These are phyloP conservation scores for Podosphaera aphanis DNA, from an alignment of 2,329 filamentous ascomycete genomes.

Conservation along the genomic window DNA sequence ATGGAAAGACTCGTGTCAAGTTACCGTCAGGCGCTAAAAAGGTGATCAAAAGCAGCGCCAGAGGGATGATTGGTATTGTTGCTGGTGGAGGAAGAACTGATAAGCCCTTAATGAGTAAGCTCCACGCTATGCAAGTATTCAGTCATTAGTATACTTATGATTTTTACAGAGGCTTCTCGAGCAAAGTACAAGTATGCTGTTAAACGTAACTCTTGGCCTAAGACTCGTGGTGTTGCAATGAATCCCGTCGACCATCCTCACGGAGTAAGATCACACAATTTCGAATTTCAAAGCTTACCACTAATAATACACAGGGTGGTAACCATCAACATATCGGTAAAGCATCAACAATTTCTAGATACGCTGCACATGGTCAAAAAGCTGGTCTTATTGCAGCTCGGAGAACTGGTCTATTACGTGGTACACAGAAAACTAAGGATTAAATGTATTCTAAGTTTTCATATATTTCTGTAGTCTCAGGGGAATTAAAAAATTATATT, in stretches of 20 bases:
- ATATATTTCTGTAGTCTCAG: slow-evolving; percentile 3
- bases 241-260: slow-evolving; percentile 99
- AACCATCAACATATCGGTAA: slow-evolving; percentile 97
- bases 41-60: slow-evolving; percentile 72
- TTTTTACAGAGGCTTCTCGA: slow-evolving; percentile 67
- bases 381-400: slow-evolving; percentile 99
- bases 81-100: slow-evolving; percentile 98
- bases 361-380: slow-evolving; percentile 97
- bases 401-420: slow-evolving; percentile 98
- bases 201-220: slow-evolving; percentile 99
- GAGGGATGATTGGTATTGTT: slow-evolving; percentile 99
- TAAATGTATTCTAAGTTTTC: slow-evolving; percentile 21
- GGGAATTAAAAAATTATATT: not conserved
- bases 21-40: slow-evolving; percentile 98
- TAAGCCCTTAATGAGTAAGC: slow-evolving; percentile 87
- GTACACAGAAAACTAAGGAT: slow-evolving; percentile 99
- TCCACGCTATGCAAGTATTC: slow-evolving; percentile 7
- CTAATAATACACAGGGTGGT: slow-evolving; percentile 39
- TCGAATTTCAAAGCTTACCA: slow-evolving; percentile 5
- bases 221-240: slow-evolving; percentile 99
- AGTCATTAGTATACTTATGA: slow-evolving; percentile 19
- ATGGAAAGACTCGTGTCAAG: slow-evolving; percentile 99
- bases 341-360: slow-evolving; percentile 96
- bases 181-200: slow-evolving; percentile 99
- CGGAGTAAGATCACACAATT: slow-evolving; percentile 29